phyloP scores from a whole-genome alignment of 805 yeast genomes.

The Tetrapisispora namnaoensis region DNA sequence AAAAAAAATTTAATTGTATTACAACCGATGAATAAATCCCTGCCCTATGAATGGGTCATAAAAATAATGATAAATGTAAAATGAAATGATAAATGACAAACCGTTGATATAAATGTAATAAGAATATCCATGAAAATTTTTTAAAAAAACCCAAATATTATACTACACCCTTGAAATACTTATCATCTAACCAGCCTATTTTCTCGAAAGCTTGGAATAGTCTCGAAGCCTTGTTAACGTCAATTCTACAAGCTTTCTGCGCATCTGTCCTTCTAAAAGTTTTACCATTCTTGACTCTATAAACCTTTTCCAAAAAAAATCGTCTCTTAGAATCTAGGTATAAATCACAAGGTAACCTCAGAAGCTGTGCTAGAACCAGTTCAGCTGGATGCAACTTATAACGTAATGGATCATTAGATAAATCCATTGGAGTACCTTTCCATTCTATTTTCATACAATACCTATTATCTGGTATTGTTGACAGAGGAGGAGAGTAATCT shows the following conservation, averaged over 20 bases:
- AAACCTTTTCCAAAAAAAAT: constrained; percentile 80
- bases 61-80: background rate
- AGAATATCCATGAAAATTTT: background rate
- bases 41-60: background rate
- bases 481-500: constrained; percentile 69
- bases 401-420: constrained; percentile 64
- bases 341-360: constrained; percentile 78
- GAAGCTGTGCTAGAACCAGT: constrained; percentile 70
- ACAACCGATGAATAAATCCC: background rate
- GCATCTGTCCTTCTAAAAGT: constrained; percentile 96
- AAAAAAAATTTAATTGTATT: background rate
- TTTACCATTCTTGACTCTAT: constrained; percentile 53
- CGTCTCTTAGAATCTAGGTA: constrained; percentile 77
- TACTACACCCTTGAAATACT: background rate
- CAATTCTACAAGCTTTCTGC: constrained; percentile 94
- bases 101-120: background rate
- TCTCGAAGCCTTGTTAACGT: constrained; percentile 91
- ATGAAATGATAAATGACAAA: background rate
- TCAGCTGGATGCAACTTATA: constrained; percentile 85
- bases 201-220: constrained; percentile 82
- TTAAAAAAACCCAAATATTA: background rate
- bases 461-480: constrained; percentile 52
- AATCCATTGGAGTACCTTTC: constrained; percentile 97
- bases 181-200: constrained; percentile 85
- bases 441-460: constrained; percentile 79